These are phyloP conservation scores for Apodospora peruviana DNA, from an alignment of 495 filamentous ascomycete species.

Conservation along the genomic window DNA sequence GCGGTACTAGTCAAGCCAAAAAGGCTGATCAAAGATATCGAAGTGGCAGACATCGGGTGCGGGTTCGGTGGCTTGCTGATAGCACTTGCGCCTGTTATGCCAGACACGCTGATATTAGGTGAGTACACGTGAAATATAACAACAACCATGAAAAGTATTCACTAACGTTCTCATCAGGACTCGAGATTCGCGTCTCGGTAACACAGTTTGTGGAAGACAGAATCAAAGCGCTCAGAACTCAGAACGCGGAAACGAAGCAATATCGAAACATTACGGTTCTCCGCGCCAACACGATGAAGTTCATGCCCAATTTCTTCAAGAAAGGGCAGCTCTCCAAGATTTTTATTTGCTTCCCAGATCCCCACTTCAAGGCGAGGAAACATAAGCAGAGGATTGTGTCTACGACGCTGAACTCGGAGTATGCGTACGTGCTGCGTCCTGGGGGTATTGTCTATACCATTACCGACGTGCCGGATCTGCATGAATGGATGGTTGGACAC, in stretches of 20 bases:
- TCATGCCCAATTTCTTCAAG: slow-evolving; percentile 90
- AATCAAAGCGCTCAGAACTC: slow-evolving; percentile 70
- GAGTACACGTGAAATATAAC: slow-evolving; percentile 12
- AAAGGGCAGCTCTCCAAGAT: slow-evolving; percentile 74
- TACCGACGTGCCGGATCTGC: slow-evolving; percentile 92
- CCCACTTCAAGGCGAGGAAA: slow-evolving; percentile 95
- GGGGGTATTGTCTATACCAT: slow-evolving; percentile 91
- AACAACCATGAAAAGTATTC: no score
- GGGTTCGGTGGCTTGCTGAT: slow-evolving; percentile 90
- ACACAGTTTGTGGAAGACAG: slow-evolving; percentile 82
- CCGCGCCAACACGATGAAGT: slow-evolving; percentile 96
- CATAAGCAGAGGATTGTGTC: slow-evolving; percentile 94
- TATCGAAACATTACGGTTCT: slow-evolving; percentile 86
- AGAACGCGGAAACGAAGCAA: slow-evolving; percentile 47
- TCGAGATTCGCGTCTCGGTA: slow-evolving; percentile 89
- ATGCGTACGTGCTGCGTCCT: slow-evolving; percentile 79
- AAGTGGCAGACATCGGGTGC: slow-evolving; percentile 96
- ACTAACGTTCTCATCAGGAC: slow-evolving; percentile 32
- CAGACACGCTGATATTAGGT: slow-evolving; percentile 78
- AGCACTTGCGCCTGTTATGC: slow-evolving; percentile 74
- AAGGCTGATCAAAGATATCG: slow-evolving; percentile 61
- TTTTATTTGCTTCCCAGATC: slow-evolving; percentile 97
- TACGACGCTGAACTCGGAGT: slow-evolving; percentile 82
- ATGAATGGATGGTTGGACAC: slow-evolving; percentile 85
- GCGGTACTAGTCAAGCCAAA: slow-evolving; percentile 22